Percentiles rank a stretch among this genome's conserved stretches.
These are phyloP conservation scores for Pythium periplocum DNA, from an alignment of 352 stramenopile species.

Conservation along the genomic window DNA sequence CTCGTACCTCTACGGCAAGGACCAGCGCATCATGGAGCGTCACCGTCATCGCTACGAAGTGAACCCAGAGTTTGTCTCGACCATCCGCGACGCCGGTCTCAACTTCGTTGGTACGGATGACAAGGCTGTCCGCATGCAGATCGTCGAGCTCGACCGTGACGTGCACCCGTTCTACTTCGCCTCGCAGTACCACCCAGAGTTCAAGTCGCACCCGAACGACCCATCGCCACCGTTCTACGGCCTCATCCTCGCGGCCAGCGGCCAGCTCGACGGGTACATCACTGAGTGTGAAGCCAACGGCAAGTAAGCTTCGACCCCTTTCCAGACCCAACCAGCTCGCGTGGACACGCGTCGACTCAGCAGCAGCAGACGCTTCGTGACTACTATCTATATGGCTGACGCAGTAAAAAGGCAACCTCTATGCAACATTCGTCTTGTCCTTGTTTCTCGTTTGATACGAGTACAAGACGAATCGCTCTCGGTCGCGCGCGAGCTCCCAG, in stretches of 20 bases:
- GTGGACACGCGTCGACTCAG: conserved; percentile 3
- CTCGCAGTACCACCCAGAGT: conserved; percentile 99
- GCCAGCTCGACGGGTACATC: conserved; percentile 71
- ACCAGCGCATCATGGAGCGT: conserved; percentile 90
- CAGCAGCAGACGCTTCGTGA: conserved; percentile 7
- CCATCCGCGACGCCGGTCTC: conserved; percentile 90
- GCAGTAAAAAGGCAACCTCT: too few species aligned
- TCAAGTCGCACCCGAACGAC: conserved; percentile 94
- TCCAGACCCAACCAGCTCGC: not conserved
- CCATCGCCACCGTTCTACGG: conserved; percentile 98
- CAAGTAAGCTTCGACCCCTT: conserved; percentile 15
- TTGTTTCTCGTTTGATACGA: conserved; percentile 11
- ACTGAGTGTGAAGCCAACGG: conserved; percentile 27
- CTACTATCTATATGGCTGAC: too few species aligned
- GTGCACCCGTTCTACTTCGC: conserved; percentile 99
- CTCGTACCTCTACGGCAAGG: conserved; percentile 90
- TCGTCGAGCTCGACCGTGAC: conserved; percentile 94
- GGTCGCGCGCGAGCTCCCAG: conserved; percentile 10
- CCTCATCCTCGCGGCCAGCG: conserved; percentile 90
- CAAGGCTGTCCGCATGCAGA: conserved; percentile 97
- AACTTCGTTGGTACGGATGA: conserved; percentile 98
- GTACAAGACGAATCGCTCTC: conserved; percentile 24
- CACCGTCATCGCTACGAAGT: conserved; percentile 99
- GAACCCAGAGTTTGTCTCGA: conserved; percentile 93
- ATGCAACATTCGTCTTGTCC: not conserved